phyloP scores from a whole-genome alignment of 129 eudicot genomes.

The Erigeron canadensis region DNA sequence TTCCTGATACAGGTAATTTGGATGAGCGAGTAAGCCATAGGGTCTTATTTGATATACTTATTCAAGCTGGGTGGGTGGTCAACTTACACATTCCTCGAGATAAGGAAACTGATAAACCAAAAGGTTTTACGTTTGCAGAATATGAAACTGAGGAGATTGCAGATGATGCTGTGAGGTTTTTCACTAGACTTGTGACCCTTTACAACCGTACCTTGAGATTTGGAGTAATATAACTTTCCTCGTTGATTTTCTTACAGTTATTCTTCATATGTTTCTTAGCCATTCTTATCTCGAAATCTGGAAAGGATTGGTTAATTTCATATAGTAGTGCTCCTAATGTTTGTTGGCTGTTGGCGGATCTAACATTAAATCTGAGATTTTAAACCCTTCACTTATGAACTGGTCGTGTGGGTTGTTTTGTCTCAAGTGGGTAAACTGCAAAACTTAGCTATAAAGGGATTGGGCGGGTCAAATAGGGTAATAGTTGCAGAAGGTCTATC shows the following conservation, averaged over 20 bases:
- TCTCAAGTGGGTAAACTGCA: too few relatives aligned
- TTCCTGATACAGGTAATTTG: constrained; percentile 57
- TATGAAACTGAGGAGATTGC: constrained; percentile 87
- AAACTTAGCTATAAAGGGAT: too few relatives aligned
- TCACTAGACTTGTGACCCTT: constrained; percentile 73
- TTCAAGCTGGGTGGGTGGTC: constrained; percentile 92
- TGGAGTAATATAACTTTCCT: constrained; percentile 46
- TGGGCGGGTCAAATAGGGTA: too few relatives aligned
- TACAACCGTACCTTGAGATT: constrained; percentile 75
- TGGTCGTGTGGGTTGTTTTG: too few relatives aligned
- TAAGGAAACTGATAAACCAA: constrained; percentile 67
- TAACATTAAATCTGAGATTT: too few relatives aligned
- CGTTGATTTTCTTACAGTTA: neutral
- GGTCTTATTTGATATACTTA: constrained; percentile 84
- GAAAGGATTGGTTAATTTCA: neutral
- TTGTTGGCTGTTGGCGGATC: too few relatives aligned
- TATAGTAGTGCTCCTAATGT: neutral
- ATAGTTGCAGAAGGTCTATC: too few relatives aligned
- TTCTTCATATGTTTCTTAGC: neutral
- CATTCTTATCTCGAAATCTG: neutral
- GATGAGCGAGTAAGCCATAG: constrained; percentile 93
- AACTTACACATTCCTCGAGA: constrained; percentile 61
- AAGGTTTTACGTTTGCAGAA: constrained; percentile 94
- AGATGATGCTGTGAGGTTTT: constrained; percentile 84
- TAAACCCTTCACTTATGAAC: too few relatives aligned